Percentiles rank a stretch among this genome's conserved stretches.
Evolutionary conservation across 2,329 filamentous ascomycete genomes (phyloP).

Genomic region (Ophiostoma australiae): DNA sequence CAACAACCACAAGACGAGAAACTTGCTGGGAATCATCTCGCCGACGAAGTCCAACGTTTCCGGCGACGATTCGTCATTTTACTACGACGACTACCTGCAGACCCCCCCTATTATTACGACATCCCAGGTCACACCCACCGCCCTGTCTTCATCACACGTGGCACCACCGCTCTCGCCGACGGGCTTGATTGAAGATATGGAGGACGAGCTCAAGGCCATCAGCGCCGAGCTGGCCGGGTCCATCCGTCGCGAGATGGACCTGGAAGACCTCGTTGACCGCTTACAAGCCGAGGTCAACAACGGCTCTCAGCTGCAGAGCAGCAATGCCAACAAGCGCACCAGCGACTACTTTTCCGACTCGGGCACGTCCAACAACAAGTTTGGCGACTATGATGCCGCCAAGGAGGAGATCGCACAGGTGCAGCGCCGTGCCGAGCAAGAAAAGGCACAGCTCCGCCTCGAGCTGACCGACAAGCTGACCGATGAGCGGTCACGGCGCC

Average conservation of each 20-base stretch:
- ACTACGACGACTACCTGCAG: slow-evolving; percentile 49
- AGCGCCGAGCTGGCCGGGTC: slow-evolving; percentile 88
- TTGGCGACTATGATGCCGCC: slow-evolving; percentile 60
- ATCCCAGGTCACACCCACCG: slow-evolving; percentile 29
- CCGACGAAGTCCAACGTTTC: slow-evolving; percentile 34
- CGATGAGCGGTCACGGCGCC: slow-evolving; percentile 72
- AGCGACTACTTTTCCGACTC: slow-evolving; percentile 99
- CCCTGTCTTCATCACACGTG: slow-evolving; percentile 28
- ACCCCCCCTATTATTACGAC: slow-evolving; percentile 38
- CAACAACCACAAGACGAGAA: slow-evolving; percentile 18
- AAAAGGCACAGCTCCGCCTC: slow-evolving; percentile 78
- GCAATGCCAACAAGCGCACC: slow-evolving; percentile 65
- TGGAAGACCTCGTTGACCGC: slow-evolving; percentile 88
- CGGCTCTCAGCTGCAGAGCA: slow-evolving; percentile 33
- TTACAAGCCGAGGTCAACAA: slow-evolving; percentile 68
- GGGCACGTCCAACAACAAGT: slow-evolving; percentile 72
- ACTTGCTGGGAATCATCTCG: slow-evolving; percentile 20
- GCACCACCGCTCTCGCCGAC: slow-evolving; percentile 35
- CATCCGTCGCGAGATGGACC: slow-evolving; percentile 90
- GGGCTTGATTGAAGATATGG: slow-evolving; percentile 73
- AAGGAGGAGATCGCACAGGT: slow-evolving; percentile 75
- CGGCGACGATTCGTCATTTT: slow-evolving; percentile 43
- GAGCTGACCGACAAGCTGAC: slow-evolving; percentile 82
- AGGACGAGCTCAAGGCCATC: slow-evolving; percentile 90
- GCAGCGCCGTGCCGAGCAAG: slow-evolving; percentile 80